Evolutionary conservation across 768 basidiomycete species (phyloP), one percentile per base, ranked within the genome.

Genomic region (Boletellus ananas): DNA sequence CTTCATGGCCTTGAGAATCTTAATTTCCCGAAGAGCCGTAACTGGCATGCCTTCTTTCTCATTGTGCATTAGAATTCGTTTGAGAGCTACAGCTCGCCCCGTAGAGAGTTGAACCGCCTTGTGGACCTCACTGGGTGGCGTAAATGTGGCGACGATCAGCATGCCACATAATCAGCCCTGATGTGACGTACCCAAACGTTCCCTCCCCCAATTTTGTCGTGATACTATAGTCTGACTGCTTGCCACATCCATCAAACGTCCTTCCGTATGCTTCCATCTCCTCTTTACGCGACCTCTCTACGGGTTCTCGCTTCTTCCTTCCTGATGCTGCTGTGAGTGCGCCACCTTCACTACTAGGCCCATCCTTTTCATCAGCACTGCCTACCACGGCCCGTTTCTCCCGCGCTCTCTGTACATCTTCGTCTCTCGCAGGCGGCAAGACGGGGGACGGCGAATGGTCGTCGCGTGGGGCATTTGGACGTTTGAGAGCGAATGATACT

Each of bases 41-140:
- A 97, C 90, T 1, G 95, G 93, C 78, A 98, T 92, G 47, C 95
- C 95, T 68, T 96, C 95, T 59, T 90, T 89, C 69, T 94, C 91
- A 63, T 94, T 93, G 66, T 96, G 94, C 83, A 96, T 92, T 48
- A 97, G 75, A 57, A 98, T 94, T 45, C 94, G 84, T 69, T 98
- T 98, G 43, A 98, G 72, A 7, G 95, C 95, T 11, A 97, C 93
- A 1, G 75, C 67, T 11, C 69, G 74, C 1, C 81, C 79, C 1
- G 81, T 83, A 3, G 71, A 59, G 13, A 76, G 78, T 54, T 88
- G 84, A 14, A 84, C 74, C 6, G 90, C 94, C 59, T 93, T 93
- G 66, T 94, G 92, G 2, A 96, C 93, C 67, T 94, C 93, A 36
- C 92, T 93, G 63, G 29, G 45, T 40, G 55, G 45, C 29, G 41